Base-by-base conservation (phyloP, 306 rosid genomes). In the Corylus heterophylla region DNA sequence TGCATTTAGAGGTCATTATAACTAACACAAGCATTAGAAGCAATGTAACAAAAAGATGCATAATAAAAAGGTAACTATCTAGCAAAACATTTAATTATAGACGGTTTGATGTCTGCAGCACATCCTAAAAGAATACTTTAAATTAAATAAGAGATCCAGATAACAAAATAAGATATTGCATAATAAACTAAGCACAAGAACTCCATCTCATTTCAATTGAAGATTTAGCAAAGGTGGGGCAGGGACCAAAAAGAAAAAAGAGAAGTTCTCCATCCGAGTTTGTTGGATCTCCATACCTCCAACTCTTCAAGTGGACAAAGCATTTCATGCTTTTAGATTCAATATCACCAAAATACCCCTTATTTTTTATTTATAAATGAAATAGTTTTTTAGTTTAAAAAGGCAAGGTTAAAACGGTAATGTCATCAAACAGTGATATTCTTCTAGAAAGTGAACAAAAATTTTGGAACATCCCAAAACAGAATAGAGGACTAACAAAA, bases 1-100 rank as follows among this genome's bases (percentile, higher is more conserved):
- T 74, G 64, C 82, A 78, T 49, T 74, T 29, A 42, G 37, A 83
- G 89, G 52, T 76, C 83, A 81, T 48, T 29, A 49, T 63, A 54
- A 47, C n/a, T 68, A 81, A 80, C 51, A 17, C 52, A 81, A 74
- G 35, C 17, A 69, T 71, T 58, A 81, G 58, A 55, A 69, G 58
- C 58, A 52, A 10, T 35, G 16, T 16, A 22, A 39, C 27, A 67
- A 49, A 37, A 48, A 39, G 45, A 69, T 73, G 67, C 56, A 55
- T 22, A 16, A 18, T 1, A 16, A 54, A 17, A 54, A 54, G 18
- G 22, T 8, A 10, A 47, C 14, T n/a, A 47, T 20, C 51, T 54
- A 72, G n/a, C 3, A 31, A 11, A 4, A 51, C 27, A 44, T 73
- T 51, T 2, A 80, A 54, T 35, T 8, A 54, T 2, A 74, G n/a